Evolutionary conservation across 108 stramenopile species (phyloP), one percentile per base, ranked within the genome.

Genomic region (Seminavis robusta): DNA sequence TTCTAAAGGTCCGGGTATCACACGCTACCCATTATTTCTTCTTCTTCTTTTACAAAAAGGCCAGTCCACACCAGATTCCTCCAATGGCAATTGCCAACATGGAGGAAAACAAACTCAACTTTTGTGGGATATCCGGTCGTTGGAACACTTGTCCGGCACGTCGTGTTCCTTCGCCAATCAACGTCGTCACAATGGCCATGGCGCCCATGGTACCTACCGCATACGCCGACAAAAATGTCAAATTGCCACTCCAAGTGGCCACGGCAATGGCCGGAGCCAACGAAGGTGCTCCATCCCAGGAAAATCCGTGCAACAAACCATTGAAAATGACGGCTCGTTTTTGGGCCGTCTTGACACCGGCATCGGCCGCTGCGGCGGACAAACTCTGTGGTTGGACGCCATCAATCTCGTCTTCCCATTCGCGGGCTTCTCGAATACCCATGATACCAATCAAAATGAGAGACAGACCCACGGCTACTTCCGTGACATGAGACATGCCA

Each of bases 211-310:
- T 98, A 15, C 97, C 97, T 5, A 88, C 56, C 6, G 92, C 92
- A 59, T 98, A 98, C n/a, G 90, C 76, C 16, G 94, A 56, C 19
- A 98, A 72, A 58, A 96, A 98, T 20, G 83, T 73, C 1, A 95
- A 38, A 29, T 84, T 93, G 16, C 92, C 84, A 15, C 67, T 57
- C 92, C 92, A 96, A 11, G 90, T 83, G 7, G 89, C 79, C 24
- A 95, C 82, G 36, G 95, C 97, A 20, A 98, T 51, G 1, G 95
- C 90, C 1, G 95, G 95, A 1, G 97, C 97, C 60, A 98, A 52
- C 11, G 84, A 90, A 9, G 97, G 97, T 0, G 94, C 94, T 16
- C 97, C 97, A 60, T 98, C 97, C 95, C 94, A 95, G 9, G 84
- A 87, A 57, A 98, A 95, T 10, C 97, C 97, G 56, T 97, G 95